phyloP scores from a whole-genome alignment of 2,329 filamentous ascomycete genomes.

The Akanthomyces lecanii region DNA sequence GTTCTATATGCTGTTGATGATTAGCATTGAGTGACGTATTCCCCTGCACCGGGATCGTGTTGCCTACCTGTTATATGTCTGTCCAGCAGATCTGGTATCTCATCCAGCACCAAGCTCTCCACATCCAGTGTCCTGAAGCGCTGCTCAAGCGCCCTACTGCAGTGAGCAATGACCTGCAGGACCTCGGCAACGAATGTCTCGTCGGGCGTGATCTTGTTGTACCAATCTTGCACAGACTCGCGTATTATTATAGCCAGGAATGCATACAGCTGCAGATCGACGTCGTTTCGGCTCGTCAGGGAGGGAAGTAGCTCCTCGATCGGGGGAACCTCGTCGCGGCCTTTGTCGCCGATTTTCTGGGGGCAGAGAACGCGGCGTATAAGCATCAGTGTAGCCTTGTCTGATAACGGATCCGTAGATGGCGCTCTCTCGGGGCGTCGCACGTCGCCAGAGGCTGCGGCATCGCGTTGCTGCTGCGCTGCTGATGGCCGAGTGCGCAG shows the following conservation, averaged over 20 bases:
- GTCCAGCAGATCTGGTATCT: conserved; percentile 77
- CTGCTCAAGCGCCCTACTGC: conserved; percentile 82
- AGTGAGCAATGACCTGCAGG: conserved; percentile 86
- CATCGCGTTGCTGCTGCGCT: conserved; percentile 23
- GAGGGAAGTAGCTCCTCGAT: conserved; percentile 83
- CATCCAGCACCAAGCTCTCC: conserved; percentile 78
- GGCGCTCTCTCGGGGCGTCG: conserved; percentile 33
- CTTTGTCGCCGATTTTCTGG: conserved; percentile 60
- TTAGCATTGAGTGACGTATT: neutral
- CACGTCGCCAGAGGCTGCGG: conserved; percentile 21
- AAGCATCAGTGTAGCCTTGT: conserved; percentile 73
- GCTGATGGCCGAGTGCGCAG: conserved; percentile 16
- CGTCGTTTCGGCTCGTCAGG: conserved; percentile 87
- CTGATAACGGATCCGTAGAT: conserved; percentile 56
- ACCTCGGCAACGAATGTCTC: conserved; percentile 84
- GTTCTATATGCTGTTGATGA: conserved; percentile 62
- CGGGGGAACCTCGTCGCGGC: conserved; percentile 44
- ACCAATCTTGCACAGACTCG: conserved; percentile 92
- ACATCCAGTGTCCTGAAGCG: conserved; percentile 77
- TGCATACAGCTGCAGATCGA: conserved; percentile 90
- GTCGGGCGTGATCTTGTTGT: conserved; percentile 86
- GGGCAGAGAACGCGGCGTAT: conserved; percentile 81
- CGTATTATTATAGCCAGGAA: conserved; percentile 84
- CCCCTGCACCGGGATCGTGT: neutral
- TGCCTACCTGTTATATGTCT: conserved; percentile 72